Evolutionary conservation across 2,329 filamentous ascomycete genomes (phyloP).

Genomic region (Colletotrichum nymphaeae): DNA sequence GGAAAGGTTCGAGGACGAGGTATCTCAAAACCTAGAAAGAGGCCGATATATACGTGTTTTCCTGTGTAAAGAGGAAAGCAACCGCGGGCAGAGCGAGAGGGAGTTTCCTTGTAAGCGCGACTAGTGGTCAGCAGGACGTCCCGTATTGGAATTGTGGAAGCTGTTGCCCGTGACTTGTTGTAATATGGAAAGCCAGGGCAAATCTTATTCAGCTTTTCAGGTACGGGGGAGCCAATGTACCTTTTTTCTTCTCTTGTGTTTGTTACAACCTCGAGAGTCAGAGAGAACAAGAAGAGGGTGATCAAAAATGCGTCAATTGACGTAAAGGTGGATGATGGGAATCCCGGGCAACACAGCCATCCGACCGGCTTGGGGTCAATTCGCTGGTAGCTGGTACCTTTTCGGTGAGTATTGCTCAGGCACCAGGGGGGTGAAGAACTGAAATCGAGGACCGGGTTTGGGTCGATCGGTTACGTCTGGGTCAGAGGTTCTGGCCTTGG

Average conservation of each 20-base stretch:
- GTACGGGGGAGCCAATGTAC: not conserved
- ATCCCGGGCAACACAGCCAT: constrained; percentile 37
- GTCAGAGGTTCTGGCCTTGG: not conserved
- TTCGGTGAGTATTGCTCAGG: not conserved
- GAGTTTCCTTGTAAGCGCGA: constrained; percentile 27
- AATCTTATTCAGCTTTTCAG: not conserved
- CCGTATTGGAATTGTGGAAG: constrained; percentile 26
- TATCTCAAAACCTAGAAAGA: constrained; percentile 20
- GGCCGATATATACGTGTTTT: constrained; percentile 29
- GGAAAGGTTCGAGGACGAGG: not conserved
- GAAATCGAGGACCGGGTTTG: not conserved
- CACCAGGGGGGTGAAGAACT: not conserved
- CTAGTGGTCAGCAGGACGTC: constrained; percentile 28
- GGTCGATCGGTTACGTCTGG: not conserved
- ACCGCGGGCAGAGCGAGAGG: constrained; percentile 18
- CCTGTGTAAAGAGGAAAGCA: constrained; percentile 1
- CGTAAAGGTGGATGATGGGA: constrained; percentile 30
- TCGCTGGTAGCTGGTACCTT: constrained; percentile 9
- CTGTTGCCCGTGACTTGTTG: not conserved
- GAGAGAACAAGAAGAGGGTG: constrained; percentile 1
- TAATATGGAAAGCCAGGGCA: not conserved
- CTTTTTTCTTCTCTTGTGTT: not conserved
- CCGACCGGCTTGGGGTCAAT: constrained; percentile 27
- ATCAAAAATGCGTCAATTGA: constrained; percentile 34
- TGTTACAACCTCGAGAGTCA: not conserved